Percentiles rank a stretch among this genome's conserved stretches.
Evolutionary conservation across 2,329 filamentous ascomycete species (phyloP).

Genomic region (Calonectria pauciramosa): DNA sequence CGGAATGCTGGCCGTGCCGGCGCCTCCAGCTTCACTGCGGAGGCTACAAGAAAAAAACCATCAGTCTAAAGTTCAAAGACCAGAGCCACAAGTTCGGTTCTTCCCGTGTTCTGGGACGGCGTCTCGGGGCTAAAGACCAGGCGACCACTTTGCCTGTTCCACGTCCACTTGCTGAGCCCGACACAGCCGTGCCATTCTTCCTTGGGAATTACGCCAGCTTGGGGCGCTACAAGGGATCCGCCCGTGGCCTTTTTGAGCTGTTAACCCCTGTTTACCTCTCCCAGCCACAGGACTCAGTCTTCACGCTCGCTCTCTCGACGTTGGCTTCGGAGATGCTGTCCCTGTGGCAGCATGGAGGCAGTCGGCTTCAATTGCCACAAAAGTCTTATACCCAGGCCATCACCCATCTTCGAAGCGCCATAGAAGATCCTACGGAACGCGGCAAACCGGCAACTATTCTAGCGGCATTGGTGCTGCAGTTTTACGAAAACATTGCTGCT

Average conservation of each 20-base stretch:
- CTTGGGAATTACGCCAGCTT: conserved; percentile 20
- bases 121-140: too few relatives aligned
- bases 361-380: background rate
- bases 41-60: conserved; percentile 22
- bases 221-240: conserved; percentile 15
- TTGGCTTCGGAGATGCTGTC: conserved; percentile 4
- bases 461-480: conserved; percentile 21
- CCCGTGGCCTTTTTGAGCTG: conserved; percentile 29
- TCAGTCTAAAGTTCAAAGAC: conserved; percentile 19
- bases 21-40: conserved; percentile 15
- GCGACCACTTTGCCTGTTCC: background rate
- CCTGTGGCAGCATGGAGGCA: conserved; percentile 13
- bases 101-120: background rate
- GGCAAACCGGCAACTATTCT: conserved; percentile 21
- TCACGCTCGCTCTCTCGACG: conserved; percentile 20
- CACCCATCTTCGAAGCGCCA: conserved; percentile 10
- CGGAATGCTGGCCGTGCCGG: conserved; percentile 5
- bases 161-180: background rate
- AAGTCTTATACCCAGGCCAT: conserved; percentile 9
- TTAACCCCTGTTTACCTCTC: conserved; percentile 8
- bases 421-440: conserved; percentile 15
- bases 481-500: conserved; percentile 26
- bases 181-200: conserved; percentile 24
- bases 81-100: background rate
- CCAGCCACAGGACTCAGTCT: conserved; percentile 8